phyloP scores from a whole-genome alignment of 306 rosid species.

The Glycine latifolia region DNA sequence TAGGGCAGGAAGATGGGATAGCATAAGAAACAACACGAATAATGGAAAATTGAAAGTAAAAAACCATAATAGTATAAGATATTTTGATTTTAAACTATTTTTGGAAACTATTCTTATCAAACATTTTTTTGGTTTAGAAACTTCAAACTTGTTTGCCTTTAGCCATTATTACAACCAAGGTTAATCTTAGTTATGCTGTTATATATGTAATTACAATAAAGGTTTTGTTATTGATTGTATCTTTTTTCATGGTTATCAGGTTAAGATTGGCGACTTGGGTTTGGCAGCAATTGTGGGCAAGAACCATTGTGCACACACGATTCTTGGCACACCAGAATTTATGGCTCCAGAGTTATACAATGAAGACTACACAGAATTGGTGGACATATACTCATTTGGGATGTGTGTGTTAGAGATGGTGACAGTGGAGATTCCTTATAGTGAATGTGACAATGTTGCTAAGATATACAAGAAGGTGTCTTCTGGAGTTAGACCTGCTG shows the following conservation, averaged over 20 bases:
- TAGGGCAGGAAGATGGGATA: neutral
- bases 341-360: conserved; percentile 96
- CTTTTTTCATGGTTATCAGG: conserved; percentile 51
- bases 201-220: neutral
- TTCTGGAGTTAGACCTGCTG: conserved; percentile 76
- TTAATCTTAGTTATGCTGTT: neutral
- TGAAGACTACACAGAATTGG: conserved; percentile 84
- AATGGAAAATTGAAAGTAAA: neutral
- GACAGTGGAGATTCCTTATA: conserved; percentile 84
- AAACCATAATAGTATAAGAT: no score
- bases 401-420: conserved; percentile 92
- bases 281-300: conserved; percentile 84
- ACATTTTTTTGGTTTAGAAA: neutral
- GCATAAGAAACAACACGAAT: no score
- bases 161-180: neutral
- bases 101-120: neutral
- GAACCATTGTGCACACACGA: conserved; percentile 83
- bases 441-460: conserved; percentile 87
- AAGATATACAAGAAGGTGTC: conserved; percentile 82
- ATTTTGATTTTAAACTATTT: neutral
- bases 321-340: conserved; percentile 89
- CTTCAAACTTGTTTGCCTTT: no score
- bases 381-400: conserved; percentile 93
- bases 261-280: conserved; percentile 97
- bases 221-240: neutral